Evolutionary conservation across 805 yeast species (phyloP), one percentile per base, ranked within the genome.

Genomic region (Cyberlindnera nakhonratchasimensis): DNA sequence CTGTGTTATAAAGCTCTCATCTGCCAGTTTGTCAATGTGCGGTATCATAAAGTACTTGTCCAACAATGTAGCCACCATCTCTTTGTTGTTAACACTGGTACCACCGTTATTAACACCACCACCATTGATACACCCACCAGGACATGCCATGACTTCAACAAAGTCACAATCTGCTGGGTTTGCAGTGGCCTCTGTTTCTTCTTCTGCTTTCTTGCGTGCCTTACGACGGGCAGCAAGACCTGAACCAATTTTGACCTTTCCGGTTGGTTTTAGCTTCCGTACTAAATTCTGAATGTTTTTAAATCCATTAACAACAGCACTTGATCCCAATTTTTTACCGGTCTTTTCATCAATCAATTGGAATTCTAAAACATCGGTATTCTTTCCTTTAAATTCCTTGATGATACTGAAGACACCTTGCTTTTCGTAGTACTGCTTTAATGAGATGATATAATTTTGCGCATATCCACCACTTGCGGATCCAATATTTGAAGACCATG

Each of bases 101-200:
- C 48, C 48, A n/a, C 47, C 52, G 22, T 40, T 45, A 29, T 52
- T 57, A 54, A 89, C 90, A 0, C 99, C 99, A 18, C 99, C 98
- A 10, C 99, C 99, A 57, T 91, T 93, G 43, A 90, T 86, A 58
- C 98, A 93, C 1, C 99, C 99, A 22, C 87, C 89, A 6, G 99
- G 99, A 62, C 99, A 93, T 1, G 99, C 99, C 96, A 89, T 91
- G 34, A 93, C 84, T 56, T 93, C 99, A 6, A 91, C 86, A 52
- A 84, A 86, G 48, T 87, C 93, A 52, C 86, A 81, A 30, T 67
- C 70, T 24, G 75, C 63, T 1, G 91, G 84, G 45, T 86, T 90
- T 0, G 80, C 80, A 11, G 49, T 47, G 6, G 46, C 39, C 13
- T 40, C 42, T 9, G 16, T 6, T 3, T 17, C 25, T 3, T 18